Evolutionary conservation across 2,329 filamentous ascomycete species (phyloP), one percentile per base, ranked within the genome.

Genomic region (Paraconiothyrium brasiliense): DNA sequence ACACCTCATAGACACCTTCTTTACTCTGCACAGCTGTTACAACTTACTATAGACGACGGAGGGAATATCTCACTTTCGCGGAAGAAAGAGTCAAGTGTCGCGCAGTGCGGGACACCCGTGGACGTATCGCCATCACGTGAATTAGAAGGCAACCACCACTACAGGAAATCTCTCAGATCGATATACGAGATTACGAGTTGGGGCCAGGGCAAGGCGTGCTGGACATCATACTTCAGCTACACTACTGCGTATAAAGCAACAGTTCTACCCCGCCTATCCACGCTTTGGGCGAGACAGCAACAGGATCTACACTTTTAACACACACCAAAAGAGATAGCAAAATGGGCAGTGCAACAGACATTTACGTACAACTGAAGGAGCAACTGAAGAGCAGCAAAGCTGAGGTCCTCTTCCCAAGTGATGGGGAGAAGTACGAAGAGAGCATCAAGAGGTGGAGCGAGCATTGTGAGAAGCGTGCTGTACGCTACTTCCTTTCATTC

Each of bases 401-500:
- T 4, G 63, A 73, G 30, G 64, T 75, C 9, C 43, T 74, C 1
- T 59, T 66, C 22, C 72, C 72, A 0, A 37, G 35, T 16, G 71
- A 73, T 54, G 65, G 65, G 11, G 58, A 62, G 34, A 65, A 63
- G 32, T 75, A 75, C 48, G 66, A 64, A 32, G 67, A 72, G 49
- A 71, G 67, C 47, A 72, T 74, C 16, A 62, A 64, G 48, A 64
- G 71, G 27, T 75, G 71, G 72, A 73, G 70, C 58, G 68, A 75
- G 49, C 70, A 71, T 48, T 72, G 67, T 50, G 65, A 70, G 27
- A 73, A 75, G 58, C 63, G 65, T 65, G 72, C 72, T 55, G 72
- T 73, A 60, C 35, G 68, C 66, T 10, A 37, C 27, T 14, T 8
- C 24, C 30, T 55, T 59, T 24, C 47, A 10, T 22, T n/a, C 41